phyloP scores from a whole-genome alignment of 352 stramenopile species.

The Aphanomyces invadans region DNA sequence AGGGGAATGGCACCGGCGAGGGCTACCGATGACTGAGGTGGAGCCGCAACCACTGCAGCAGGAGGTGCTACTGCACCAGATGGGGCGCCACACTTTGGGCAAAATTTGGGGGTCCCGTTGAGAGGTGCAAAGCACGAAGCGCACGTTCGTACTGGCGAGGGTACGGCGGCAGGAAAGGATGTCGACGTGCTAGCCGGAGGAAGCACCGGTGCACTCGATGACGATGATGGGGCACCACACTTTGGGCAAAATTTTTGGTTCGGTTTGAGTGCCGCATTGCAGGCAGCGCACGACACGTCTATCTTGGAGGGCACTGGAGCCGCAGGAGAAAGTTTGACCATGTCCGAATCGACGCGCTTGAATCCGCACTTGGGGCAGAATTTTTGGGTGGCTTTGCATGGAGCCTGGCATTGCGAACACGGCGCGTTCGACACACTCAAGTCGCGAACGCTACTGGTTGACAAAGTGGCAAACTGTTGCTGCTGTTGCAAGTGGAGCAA shows the following conservation, averaged over 20 bases:
- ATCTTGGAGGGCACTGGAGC: conserved; percentile 18
- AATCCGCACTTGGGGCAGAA: conserved; percentile 73
- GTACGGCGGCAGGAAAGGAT: conserved; percentile 1
- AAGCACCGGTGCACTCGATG: conserved; percentile 24
- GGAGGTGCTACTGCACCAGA: too few relatives aligned
- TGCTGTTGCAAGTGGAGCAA: neutral
- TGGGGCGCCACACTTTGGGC: conserved; percentile 56
- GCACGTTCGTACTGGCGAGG: conserved; percentile 29
- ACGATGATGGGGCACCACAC: conserved; percentile 21
- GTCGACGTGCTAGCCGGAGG: conserved; percentile 15
- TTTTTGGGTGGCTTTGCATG: conserved; percentile 44
- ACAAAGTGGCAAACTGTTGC: neutral
- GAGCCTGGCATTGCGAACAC: conserved; percentile 12
- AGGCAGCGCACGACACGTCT: conserved; percentile 14
- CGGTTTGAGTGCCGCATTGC: conserved; percentile 7
- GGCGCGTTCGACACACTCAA: neutral
- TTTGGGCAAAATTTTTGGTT: conserved; percentile 19
- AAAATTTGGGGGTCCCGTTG: conserved; percentile 67
- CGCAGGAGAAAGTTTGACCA: neutral
- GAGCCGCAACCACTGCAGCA: conserved; percentile 21
- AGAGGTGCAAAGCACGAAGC: conserved; percentile 40
- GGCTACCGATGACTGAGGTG: conserved; percentile 25
- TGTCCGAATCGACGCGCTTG: conserved; percentile 11
- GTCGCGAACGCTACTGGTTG: neutral
- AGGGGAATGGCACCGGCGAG: conserved; percentile 30